Evolutionary conservation across 2,329 filamentous ascomycete genomes (phyloP).

Genomic region (Phyllosticta citrichinensis): DNA sequence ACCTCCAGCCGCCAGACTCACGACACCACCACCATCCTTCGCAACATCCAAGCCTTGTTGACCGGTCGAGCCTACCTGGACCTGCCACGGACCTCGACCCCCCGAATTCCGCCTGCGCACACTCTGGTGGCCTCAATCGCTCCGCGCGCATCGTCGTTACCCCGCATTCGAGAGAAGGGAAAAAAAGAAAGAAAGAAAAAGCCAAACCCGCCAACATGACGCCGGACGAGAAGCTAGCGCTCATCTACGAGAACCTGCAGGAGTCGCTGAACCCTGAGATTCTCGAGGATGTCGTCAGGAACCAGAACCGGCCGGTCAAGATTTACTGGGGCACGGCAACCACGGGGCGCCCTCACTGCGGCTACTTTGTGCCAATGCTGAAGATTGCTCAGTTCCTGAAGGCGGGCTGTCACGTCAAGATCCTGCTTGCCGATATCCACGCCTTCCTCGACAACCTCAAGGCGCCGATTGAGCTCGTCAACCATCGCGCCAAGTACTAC

Average conservation of each 20-base stretch:
- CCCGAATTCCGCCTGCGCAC: not conserved
- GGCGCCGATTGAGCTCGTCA: conserved; percentile 79
- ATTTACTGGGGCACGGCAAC: conserved; percentile 87
- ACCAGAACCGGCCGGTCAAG: conserved; percentile 58
- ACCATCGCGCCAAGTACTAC: conserved; percentile 78
- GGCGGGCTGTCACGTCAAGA: conserved; percentile 72
- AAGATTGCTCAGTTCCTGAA: conserved; percentile 83
- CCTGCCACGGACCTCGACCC: not conserved
- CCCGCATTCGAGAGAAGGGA: not conserved
- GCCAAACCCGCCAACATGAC: conserved; percentile 1
- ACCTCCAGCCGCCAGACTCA: not conserved
- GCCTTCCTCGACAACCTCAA: conserved; percentile 78
- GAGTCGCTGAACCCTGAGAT: conserved; percentile 80
- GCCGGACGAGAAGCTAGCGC: conserved; percentile 52
- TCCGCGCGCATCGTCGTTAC: not conserved
- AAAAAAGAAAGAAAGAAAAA: not conserved
- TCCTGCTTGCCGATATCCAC: conserved; percentile 57
- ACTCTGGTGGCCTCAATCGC: not conserved
- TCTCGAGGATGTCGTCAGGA: conserved; percentile 60
- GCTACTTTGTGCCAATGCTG: conserved; percentile 79
- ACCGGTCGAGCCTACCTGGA: not conserved
- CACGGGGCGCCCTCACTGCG: conserved; percentile 78
- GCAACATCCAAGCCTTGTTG: not conserved
- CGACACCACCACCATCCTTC: not conserved
- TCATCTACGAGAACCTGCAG: conserved; percentile 72